Evolutionary conservation across 768 basidiomycete species (phyloP), one percentile per base, ranked within the genome.

Genomic region (Leccinum aurantiacum): DNA sequence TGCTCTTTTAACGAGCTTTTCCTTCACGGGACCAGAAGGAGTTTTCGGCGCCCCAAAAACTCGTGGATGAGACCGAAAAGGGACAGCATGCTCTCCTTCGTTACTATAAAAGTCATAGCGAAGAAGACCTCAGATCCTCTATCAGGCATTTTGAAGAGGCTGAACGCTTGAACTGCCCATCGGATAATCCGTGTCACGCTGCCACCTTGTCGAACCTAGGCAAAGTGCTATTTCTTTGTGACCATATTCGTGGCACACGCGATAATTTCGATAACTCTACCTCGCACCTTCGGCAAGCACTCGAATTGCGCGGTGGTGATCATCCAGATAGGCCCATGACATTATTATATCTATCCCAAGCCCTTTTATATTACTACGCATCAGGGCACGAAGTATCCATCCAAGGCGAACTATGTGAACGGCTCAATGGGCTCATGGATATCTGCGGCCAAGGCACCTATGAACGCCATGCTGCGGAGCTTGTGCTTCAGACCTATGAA

Each of bases 201-300:
- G 54, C 54, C 5, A 54, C 54, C 14, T 33, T 66, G 4, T 58
- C 47, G 31, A 66, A 66, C 55, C 59, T 66, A n/a, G 65, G 62
- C 7, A 63, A 57, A 9, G 61, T 41, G 19, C 22, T 33, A 35
- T 59, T 58, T 19, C 46, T 60, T 15, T 13, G 15, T n/a, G 58
- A 47, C n/a, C 65, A 53, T 15, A 29, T 33, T 25, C 4, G 41
- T 7, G 58, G 58, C 3, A 56, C 31, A 15, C 13, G 1, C 11
- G 0, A 3, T 15, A 6, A 53, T 9, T 54, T 66, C 27, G 24
- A 63, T 4, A 11, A 11, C 7, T 46, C 55, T 7, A 57, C 49
- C 8, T 19, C 15, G 1, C 33, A 46, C 19, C 63, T 63, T 41
- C 58, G 19, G n/a, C 6, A 63, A 6, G 61, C 58, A 9, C 65